Conservation (phyloP, 2,329 filamentous ascomycete species). For the Neopestalotiopsis sp. region DNA sequence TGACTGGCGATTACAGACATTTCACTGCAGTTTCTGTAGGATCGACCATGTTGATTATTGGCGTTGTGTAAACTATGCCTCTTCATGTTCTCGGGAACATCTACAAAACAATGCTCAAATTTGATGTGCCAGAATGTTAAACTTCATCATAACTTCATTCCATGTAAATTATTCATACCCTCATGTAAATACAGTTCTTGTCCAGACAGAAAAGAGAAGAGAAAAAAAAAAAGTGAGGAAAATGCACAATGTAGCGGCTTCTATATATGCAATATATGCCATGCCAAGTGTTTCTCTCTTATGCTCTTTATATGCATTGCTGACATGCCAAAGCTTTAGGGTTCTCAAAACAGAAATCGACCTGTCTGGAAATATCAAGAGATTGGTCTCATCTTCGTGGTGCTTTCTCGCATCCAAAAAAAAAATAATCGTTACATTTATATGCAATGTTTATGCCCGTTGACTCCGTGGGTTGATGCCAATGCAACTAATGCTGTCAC, state of each 20-base stretch:
- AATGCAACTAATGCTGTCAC: constrained; percentile 68
- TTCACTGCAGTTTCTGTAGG: too few relatives aligned
- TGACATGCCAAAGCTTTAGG: neutral
- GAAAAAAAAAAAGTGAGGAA: neutral
- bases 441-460: constrained; percentile 10
- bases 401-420: neutral
- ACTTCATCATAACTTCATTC: neutral
- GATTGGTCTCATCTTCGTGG: neutral
- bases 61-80: too few relatives aligned
- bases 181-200: too few relatives aligned
- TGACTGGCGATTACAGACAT: too few relatives aligned
- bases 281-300: neutral
- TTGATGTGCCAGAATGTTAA: neutral
- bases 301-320: neutral
- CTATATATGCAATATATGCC: neutral
- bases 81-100: too few relatives aligned
- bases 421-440: too few relatives aligned
- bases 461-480: constrained; percentile 43
- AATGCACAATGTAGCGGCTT: neutral
- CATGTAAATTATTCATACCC: neutral
- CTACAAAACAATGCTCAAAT: neutral
- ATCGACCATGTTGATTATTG: too few relatives aligned
- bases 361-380: neutral
- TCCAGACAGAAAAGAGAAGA: neutral
- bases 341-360: too few relatives aligned